phyloP scores from a whole-genome alignment of 2,329 filamentous ascomycete species.

The Chaetomiaceae sp. region DNA sequence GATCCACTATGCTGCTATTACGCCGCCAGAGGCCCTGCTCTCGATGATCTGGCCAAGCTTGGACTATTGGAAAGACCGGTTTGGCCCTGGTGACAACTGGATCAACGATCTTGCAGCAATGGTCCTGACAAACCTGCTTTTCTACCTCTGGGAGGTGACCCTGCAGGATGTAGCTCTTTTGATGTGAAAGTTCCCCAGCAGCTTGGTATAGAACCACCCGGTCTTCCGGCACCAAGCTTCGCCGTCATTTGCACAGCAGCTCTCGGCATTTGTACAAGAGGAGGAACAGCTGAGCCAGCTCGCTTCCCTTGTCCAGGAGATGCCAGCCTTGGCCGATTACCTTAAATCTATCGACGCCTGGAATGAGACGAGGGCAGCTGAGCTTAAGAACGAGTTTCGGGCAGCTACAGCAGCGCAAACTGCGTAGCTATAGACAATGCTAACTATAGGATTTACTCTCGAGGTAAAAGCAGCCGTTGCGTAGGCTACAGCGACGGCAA shows the following conservation, averaged over 20 bases:
- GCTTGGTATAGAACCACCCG: background rate
- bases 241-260: background rate
- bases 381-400: background rate
- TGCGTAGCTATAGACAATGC: background rate
- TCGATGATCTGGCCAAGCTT: constrained; percentile 1
- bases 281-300: background rate
- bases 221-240: background rate
- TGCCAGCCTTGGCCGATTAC: background rate
- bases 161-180: background rate
- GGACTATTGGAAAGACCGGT: background rate
- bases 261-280: background rate
- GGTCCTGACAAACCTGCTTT: background rate
- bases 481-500: background rate
- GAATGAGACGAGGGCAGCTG: background rate
- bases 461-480: background rate
- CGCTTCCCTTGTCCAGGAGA: background rate
- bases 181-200: background rate
- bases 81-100: background rate
- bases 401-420: background rate
- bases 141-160: background rate
- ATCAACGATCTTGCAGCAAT: background rate
- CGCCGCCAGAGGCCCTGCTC: background rate
- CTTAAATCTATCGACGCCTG: background rate
- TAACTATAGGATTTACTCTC: background rate
- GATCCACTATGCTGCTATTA: background rate